Conservation (phyloP, 192 early-diverging fungal species). For the Umbelopsis isabellina region DNA sequence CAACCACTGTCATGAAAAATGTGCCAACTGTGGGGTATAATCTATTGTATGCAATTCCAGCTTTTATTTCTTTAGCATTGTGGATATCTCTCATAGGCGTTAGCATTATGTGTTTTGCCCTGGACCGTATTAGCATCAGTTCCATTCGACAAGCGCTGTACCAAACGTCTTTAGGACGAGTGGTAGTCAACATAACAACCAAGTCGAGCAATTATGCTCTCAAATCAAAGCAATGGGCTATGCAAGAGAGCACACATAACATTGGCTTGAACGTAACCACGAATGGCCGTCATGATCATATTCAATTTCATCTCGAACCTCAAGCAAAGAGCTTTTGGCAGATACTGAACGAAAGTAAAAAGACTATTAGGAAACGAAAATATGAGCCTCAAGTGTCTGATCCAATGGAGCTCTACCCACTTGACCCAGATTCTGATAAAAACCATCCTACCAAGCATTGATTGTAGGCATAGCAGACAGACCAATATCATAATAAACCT, state of each 20-base stretch:
- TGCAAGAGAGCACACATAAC: background rate
- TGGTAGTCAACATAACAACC: background rate
- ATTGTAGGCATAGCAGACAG: too few relatives aligned
- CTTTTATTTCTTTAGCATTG: background rate
- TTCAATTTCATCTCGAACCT: background rate
- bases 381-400: background rate
- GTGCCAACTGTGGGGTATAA: constrained; percentile 4
- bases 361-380: background rate
- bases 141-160: constrained; percentile 8
- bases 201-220: background rate
- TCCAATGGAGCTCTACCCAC: background rate
- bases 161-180: constrained; percentile 13
- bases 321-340: background rate
- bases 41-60: constrained; percentile 8
- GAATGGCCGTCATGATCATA: background rate
- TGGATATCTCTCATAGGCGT: background rate
- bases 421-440: background rate
- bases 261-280: background rate
- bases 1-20: background rate
- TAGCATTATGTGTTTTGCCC: background rate
- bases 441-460: too few relatives aligned
- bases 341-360: background rate
- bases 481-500: too few relatives aligned
- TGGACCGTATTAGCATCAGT: background rate
- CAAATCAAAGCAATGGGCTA: background rate